Conservation (phyloP, 208 protist species). For the Naegleria fowleri region DNA sequence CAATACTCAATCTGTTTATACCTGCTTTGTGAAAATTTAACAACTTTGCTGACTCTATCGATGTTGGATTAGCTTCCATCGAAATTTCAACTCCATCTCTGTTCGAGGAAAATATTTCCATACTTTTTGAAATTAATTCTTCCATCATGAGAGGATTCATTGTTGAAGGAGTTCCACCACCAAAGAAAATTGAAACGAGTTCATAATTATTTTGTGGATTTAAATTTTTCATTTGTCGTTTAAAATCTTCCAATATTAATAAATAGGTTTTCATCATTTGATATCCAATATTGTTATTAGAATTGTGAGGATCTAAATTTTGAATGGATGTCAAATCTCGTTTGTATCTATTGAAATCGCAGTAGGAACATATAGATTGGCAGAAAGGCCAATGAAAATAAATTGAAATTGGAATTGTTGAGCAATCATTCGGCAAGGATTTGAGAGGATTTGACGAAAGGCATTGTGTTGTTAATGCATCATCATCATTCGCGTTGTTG, state of each 20-base stretch:
- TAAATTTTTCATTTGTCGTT: not conserved
- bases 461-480: too few relatives aligned
- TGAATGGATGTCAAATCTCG: not conserved
- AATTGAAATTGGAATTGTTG: not conserved
- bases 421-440: too few relatives aligned
- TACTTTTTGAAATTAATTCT: not conserved
- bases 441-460: too few relatives aligned
- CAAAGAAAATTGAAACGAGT: not conserved
- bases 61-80: conserved; percentile 26
- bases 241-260: not conserved
- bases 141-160: not conserved
- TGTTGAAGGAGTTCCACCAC: not conserved
- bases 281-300: not conserved
- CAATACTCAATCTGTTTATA: conserved; percentile 9
- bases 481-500: too few relatives aligned
- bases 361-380: not conserved
- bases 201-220: too few relatives aligned
- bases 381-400: conserved; percentile 25
- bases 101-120: not conserved
- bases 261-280: conserved; percentile 6
- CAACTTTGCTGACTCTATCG: not conserved
- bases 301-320: not conserved
- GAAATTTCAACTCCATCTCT: not conserved
- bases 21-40: not conserved
- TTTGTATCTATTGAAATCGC: conserved; percentile 25